Percentiles rank a stretch among this genome's conserved stretches.
Conservation (phyloP, 495 filamentous ascomycete species). For the Neurospora sp. region DNA sequence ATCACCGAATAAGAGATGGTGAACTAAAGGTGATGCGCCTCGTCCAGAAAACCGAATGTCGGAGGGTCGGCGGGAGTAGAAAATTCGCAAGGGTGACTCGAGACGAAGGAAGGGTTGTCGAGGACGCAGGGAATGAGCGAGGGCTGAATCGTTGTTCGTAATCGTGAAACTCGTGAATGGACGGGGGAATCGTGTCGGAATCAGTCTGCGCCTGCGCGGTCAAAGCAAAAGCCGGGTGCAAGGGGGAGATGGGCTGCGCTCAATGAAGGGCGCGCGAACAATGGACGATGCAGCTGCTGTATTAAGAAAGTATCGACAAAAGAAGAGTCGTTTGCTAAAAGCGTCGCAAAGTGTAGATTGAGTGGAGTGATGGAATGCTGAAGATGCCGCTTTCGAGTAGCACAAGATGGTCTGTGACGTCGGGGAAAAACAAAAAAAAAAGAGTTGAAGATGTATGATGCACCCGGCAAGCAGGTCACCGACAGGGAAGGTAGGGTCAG, state of each 20-base stretch:
- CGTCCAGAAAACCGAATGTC: neutral
- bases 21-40: neutral
- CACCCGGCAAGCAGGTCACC: neutral
- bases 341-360: slow-evolving; percentile 4
- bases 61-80: neutral
- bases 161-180: neutral
- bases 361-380: neutral
- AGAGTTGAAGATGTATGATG: neutral
- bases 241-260: slow-evolving; percentile 6
- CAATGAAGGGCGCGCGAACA: slow-evolving; percentile 7
- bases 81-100: neutral
- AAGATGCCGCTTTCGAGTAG: neutral
- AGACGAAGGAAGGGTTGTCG: neutral
- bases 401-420: neutral
- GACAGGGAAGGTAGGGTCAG: neutral
- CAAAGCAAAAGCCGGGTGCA: neutral
- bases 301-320: slow-evolving; percentile 19
- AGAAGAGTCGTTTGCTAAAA: neutral
- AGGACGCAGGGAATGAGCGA: neutral
- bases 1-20: slow-evolving; percentile 1
- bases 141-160: neutral
- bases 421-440: slow-evolving; percentile 8
- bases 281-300: slow-evolving; percentile 25
- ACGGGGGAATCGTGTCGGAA: neutral
- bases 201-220: neutral